Base-by-base conservation (phyloP, 2,329 filamentous ascomycete species). In the Penicillium freii region DNA sequence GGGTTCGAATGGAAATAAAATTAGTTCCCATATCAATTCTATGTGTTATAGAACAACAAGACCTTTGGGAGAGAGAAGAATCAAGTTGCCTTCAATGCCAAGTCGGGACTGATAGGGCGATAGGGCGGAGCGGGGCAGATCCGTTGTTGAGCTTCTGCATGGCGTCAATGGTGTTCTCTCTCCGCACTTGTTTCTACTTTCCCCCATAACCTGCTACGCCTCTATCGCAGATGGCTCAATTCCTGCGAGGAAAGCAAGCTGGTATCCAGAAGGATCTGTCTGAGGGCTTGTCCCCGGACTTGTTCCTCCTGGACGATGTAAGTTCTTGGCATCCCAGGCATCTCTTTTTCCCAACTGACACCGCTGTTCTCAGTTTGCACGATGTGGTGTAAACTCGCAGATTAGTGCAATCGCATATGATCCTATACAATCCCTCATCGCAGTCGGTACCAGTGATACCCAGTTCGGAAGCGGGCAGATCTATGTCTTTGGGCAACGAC, bases 191-290 rank as follows among this genome's bases (percentile, higher is more conserved):
- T 49, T 59, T 51, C 51, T 8, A 38, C 38, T 54, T 55, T 40
- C 55, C 55, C 23, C n/a, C 33, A 57, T 39, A 53, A 45, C 33
- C 49, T 60, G 56, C 42, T 48, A 55, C 38, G 7, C 42, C 48
- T 47, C 47, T 40, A 44, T 53, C 29, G 49, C 51, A 59, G 66
- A 97, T 97, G 92, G 87, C 92, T 54, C 86, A 89, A 68, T 93
- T 97, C 73, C 80, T 99, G 62, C 84, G 94, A 73, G 89, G 90
- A 67, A 97, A 96, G 82, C 94, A 97, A 82, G 86, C 91, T 56
- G 94, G 94, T 69, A 89, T 99, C 67, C 89, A 92, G 73, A 90
- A 88, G 76, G 94, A 97, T 78, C 83, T 99, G 64, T 96, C 92
- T 51, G 87, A 87, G 19, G 89, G 88, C 64, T 86, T 97, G 62